A percentile compares a stretch with the other conserved stretches of the same genome.
These are phyloP conservation scores for Quercus tomentella DNA, from an alignment of 331 rosid genomes.

Conservation along the genomic window DNA sequence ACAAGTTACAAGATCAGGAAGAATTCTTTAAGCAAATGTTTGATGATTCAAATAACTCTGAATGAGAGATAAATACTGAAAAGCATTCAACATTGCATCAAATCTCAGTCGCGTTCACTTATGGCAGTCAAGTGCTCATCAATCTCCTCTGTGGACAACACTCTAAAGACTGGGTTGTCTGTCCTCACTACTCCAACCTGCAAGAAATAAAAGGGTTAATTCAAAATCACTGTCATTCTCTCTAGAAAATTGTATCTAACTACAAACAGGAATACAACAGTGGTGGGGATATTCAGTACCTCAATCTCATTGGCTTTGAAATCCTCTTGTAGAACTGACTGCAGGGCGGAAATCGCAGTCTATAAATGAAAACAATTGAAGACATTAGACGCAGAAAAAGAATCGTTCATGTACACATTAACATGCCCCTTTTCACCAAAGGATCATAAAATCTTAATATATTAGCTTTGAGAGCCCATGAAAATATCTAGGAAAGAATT, in stretches of 20 bases:
- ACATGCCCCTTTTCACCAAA: neutral
- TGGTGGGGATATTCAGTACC: constrained; percentile 38
- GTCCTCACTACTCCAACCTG: constrained; percentile 91
- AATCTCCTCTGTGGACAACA: constrained; percentile 80
- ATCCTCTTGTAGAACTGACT: constrained; percentile 98
- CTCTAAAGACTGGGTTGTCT: constrained; percentile 75
- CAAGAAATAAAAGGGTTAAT: constrained; percentile 4
- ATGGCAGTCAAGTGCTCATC: constrained; percentile 99
- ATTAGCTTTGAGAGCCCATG: no score
- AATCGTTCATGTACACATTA: neutral
- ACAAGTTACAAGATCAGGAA: constrained; percentile 9
- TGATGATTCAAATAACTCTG: constrained; percentile 11
- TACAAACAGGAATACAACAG: neutral
- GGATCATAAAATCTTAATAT: no score
- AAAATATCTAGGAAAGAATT: no score
- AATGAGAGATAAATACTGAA: constrained; percentile 4
- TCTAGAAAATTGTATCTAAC: neutral
- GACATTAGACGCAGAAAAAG: constrained; percentile 5
- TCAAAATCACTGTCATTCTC: neutral
- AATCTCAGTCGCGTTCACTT: constrained; percentile 89
- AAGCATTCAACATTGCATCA: constrained; percentile 11
- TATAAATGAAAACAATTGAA: constrained; percentile 22
- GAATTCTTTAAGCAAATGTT: constrained; percentile 2
- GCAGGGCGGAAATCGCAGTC: constrained; percentile 97
- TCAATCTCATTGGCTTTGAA: constrained; percentile 96